Evolutionary conservation across 2,329 filamentous ascomycete species (phyloP), one percentile per base, ranked within the genome.

Genomic region (Aspergillus versicolor): DNA sequence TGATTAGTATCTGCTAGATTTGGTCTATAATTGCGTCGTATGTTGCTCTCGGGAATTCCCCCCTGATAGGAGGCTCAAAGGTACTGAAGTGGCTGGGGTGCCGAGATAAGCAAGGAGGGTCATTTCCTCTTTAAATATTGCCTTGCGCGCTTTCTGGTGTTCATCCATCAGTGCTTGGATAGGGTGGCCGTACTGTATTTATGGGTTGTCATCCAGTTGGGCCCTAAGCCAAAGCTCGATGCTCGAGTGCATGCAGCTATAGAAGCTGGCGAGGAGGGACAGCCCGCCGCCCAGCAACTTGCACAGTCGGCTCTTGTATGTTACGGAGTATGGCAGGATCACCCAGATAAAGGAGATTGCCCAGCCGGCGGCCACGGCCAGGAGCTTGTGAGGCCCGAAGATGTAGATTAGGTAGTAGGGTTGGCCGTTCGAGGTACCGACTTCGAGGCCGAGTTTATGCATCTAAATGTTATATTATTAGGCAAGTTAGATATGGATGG

Each of bases 331-430:
- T 0, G 89, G 89, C 64, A 91, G 90, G 52, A 90, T 81, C 0
- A 88, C 90, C 87, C 88, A 92, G 68, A 92, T 80, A 71, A 89
- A 91, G 8, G 87, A 88, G 0, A 91, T 83, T 1, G 84, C 79
- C 48, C 88, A 82, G 37, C 89, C 89, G 1, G 79, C 86, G 1
- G 81, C 78, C 0, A 92, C 87, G 1, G 83, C 84, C 1, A 85
- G 87, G 0, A 92, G 77, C 9, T 89, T 82, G 66, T 91, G 90
- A 0, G 88, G 88, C 0, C 82, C 89, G 3, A 92, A 81, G n/a
- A 83, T 68, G 67, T 90, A 90, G 50, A 88, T 86, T 46, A 85
- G 83, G 62, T 90, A 90, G 68, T 82, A 88, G 2, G 81, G 81
- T 65, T 91, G 88, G 1, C 88, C 88, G 12, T 80, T 85, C 1